Evolutionary conservation across 1,284 basidiomycete species (phyloP).

Genomic region (Fomes fomentarius): DNA sequence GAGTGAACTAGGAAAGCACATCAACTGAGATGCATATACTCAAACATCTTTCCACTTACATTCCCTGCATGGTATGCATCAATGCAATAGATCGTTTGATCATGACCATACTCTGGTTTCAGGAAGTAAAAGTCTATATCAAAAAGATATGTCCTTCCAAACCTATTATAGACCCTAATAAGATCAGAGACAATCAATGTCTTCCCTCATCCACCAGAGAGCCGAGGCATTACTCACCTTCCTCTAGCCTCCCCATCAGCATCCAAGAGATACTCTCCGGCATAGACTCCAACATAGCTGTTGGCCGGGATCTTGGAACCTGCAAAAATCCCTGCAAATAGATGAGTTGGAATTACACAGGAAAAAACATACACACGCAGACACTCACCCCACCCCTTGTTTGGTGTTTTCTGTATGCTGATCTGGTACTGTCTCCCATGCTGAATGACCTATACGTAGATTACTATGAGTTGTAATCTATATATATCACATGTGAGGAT

Average conservation of each 20-base stretch:
- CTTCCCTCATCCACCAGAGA: not conserved
- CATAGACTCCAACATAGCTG: conserved; percentile 82
- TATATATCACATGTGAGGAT: not conserved
- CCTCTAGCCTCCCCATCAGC: conserved; percentile 70
- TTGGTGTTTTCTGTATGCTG: conserved; percentile 65
- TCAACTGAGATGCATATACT: conserved; percentile 13
- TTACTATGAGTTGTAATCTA: not conserved
- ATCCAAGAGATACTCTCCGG: conserved; percentile 82
- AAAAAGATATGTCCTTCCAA: conserved; percentile 85
- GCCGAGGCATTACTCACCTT: conserved; percentile 45
- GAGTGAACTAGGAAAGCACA: conserved; percentile 57
- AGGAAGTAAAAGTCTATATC: conserved; percentile 80
- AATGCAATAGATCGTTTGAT: conserved; percentile 54
- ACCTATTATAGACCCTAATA: conserved; percentile 70
- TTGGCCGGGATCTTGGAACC: conserved; percentile 66
- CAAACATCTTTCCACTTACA: conserved; percentile 51
- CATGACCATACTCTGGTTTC: conserved; percentile 32
- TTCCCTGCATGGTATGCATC: conserved; percentile 90
- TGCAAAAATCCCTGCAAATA: conserved; percentile 64
- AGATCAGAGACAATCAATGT: conserved; percentile 8
- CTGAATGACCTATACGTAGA: conserved; percentile 70
- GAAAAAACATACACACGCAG: conserved; percentile 14
- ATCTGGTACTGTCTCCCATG: conserved; percentile 70
- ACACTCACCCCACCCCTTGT: conserved; percentile 80
- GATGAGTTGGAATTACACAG: not conserved